These are phyloP conservation scores for Hygrocybe punicea DNA, from an alignment of 768 basidiomycete species.

Conservation along the genomic window DNA sequence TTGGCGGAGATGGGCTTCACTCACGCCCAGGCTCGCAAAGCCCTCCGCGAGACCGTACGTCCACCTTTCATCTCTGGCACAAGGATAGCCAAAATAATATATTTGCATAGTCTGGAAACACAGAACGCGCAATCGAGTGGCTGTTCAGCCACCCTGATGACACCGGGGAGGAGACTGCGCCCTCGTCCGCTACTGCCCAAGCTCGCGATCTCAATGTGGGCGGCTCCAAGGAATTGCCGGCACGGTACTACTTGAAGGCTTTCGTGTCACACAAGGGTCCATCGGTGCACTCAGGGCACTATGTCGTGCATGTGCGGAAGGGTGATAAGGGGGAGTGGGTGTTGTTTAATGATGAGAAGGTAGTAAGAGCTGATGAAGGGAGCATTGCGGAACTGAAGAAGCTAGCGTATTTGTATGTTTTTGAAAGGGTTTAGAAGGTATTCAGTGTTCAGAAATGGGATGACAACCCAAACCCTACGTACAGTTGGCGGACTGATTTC, in stretches of 20 bases:
- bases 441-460: too few species aligned
- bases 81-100: not conserved
- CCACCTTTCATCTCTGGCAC: not conserved
- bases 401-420: conserved; percentile 92
- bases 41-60: conserved; percentile 79
- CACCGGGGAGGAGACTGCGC: conserved; percentile 53
- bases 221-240: conserved; percentile 66
- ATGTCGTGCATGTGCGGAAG: conserved; percentile 74
- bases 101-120: conserved; percentile 54
- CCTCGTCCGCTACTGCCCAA: conserved; percentile 23
- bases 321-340: conserved; percentile 63
- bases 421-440: conserved; percentile 47
- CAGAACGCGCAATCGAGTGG: conserved; percentile 93
- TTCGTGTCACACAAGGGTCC: conserved; percentile 98
- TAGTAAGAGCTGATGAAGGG: conserved; percentile 80
- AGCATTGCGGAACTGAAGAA: conserved; percentile 78
- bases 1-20: conserved; percentile 94
- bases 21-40: conserved; percentile 75
- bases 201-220: conserved; percentile 24
- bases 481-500: too few species aligned
- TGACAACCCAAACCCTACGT: too few species aligned
- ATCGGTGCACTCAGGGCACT: conserved; percentile 92
- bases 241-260: conserved; percentile 76
- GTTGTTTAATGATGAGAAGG: conserved; percentile 95
- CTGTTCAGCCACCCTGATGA: conserved; percentile 92